Conservation (phyloP, 768 basidiomycete genomes). For the Dioszegia aurantiaca region DNA sequence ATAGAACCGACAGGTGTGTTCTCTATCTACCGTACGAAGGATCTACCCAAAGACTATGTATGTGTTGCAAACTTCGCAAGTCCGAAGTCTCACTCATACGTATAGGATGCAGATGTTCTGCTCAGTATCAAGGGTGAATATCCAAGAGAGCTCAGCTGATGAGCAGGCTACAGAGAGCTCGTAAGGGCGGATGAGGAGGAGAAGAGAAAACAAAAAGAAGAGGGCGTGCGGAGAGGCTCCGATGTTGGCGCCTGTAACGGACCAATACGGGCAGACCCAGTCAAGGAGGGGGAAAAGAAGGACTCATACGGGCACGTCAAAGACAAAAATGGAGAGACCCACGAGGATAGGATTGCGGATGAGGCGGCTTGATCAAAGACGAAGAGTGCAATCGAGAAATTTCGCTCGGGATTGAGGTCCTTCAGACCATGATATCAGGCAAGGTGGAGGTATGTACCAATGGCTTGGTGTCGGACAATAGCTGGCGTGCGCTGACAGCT, state of each 20-base stretch:
- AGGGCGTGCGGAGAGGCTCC: constrained; percentile 6
- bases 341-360: constrained; percentile 11
- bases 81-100: background rate
- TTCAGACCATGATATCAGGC: no score
- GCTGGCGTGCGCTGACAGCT: no score
- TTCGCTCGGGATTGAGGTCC: no score
- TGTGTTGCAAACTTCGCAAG: constrained; percentile 2
- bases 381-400: no score
- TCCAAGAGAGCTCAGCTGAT: background rate
- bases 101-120: constrained; percentile 3
- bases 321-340: background rate
- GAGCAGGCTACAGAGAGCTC: constrained; percentile 8
- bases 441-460: no score
- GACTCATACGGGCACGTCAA: constrained; percentile 4
- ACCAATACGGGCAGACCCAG: background rate
- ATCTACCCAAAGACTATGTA: constrained; percentile 8
- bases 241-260: background rate
- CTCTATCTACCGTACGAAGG: background rate
- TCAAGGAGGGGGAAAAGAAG: background rate
- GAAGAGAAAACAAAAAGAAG: constrained; percentile 4
- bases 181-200: constrained; percentile 6
- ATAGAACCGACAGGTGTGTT: constrained; percentile 22
- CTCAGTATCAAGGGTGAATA: constrained; percentile 5
- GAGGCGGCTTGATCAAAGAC: constrained; percentile 3
- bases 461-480: no score